Evolutionary conservation across 208 protist genomes (phyloP), one percentile per base, ranked within the genome.

Genomic region (Kentomonas sorsogonicus): DNA sequence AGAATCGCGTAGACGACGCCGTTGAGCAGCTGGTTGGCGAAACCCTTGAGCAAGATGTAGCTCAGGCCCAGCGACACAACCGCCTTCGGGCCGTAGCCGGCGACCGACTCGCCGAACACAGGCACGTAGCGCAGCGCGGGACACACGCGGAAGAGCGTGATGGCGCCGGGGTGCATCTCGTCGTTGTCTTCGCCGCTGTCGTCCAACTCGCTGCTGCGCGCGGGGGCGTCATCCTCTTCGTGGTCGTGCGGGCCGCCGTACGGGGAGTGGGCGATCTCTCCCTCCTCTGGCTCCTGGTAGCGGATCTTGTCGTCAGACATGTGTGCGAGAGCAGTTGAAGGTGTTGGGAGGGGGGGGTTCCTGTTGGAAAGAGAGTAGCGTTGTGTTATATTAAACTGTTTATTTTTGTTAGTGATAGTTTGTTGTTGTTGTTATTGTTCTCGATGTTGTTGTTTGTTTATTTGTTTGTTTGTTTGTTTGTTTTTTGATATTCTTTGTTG

Each of bases 1-100:
- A 88, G 77, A 77, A 91, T 86, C 30, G 80, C 50, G 53, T 55
- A 69, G 0, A 46, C 30, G 9, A 68, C 61, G 29, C 41, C 54
- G 2, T 36, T 50, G 16, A 91, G 57, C 23, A 83, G 66, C 29
- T 80, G 54, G 66, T 77, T 66, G 13, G 74, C 72, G 44, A 83
- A 60, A 31, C 82, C 82, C 45, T 83, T 86, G 60, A 45, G 76
- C 10, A 83, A 43, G 25, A 89, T 54, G 63, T 82, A 77, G 48
- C 38, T 52, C n/a, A 72, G 26, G 11, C 72, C 74, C 2, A 89
- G 63, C 0, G 73, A 30, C 3, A 75, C n/a, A 30, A 66, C 66
- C 5, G 50, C 60, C 11, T 53, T 59, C 10, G 59, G 68, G 18
- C 74, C 81, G 56, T 65, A 89, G 38, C 51, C 73, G 34, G 77